Base-by-base conservation (phyloP, 2,329 filamentous ascomycete species). In the Fusarium chlamydosporum region DNA sequence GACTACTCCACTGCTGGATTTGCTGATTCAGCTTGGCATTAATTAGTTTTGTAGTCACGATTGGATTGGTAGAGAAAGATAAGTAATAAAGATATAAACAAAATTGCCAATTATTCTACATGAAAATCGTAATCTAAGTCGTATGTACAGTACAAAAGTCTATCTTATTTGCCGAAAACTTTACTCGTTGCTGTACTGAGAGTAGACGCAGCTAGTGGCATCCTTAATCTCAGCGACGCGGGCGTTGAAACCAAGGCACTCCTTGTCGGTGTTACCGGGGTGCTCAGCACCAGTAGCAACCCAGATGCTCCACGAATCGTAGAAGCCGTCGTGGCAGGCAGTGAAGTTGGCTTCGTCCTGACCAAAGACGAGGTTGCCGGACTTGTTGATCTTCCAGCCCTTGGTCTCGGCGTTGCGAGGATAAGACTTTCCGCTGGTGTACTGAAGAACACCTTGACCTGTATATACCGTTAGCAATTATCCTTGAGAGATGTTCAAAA, bases 401-500 rank as follows among this genome's bases (percentile, higher is more conserved):
- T 78, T 79, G 35, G 78, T 77, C 79, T 88, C 83, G 34, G 31
- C 13, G 7, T 18, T 61, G 16, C 35, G 27, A 9, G 29, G 12
- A 4, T 82, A 83, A 9, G 82, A 85, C 27, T 82, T 79, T 77
- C 82, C 83, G 10, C 82, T 85, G 29, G 82, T 79, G 78, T 87
- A 89, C 35, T 83, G 82, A 47, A 88, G 73, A 40, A 80, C 78
- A 50, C 88, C 88, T 62, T 86, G 84, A 64, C 85, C 84, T 85
- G 2, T 13, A 31, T 23, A 57, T 18, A 4, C 11, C 11, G 7
- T 51, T 33, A 55, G 18, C 12, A 8, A 15, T 20, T 3, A 20
- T 35, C 7, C 7, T 6, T 20, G 2, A 9, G 3, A 9, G 16
- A 12, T 5, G 8, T 0, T 7, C 4, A 13, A 1, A 10, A 7